Evolutionary conservation across 148 eudicot genomes (phyloP), one percentile per base, ranked within the genome.

Genomic region (Rhododendron ovatum): DNA sequence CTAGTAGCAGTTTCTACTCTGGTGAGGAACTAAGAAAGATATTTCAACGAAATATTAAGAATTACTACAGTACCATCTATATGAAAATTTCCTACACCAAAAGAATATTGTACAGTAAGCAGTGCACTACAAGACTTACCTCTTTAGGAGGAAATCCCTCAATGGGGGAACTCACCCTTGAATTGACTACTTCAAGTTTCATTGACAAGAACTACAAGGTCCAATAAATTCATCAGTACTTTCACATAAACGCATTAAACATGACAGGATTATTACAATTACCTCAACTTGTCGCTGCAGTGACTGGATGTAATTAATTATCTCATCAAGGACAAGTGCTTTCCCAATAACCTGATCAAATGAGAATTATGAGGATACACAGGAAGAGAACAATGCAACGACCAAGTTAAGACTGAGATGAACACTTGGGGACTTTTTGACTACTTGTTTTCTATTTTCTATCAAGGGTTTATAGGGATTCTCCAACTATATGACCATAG

Each of bases 271-370:
- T 53, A 63, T 26, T 1, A 20, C 47, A 83, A 14, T 51, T 91
- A 95, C 98, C 95, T 95, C 98, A 67, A 95, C 98, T 86, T 95
- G 98, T 82, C 87, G 94, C 84, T 95, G 98, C 82, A 94, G 90
- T 35, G 98, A 95, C 81, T 95, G 98, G 88, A 95, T 90, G 86
- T 95, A 95, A 82, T 95, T 95, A 84, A 95, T 95, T 78, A 94
- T 95, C 88, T 95, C 98, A 88, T 95, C 98, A 85, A 95, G 96
- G 73, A 95, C 96, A 73, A 95, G 92, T 71, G 97, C 95, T 90
- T 95, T 95, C 87, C 98, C 98, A 77, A 93, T 94, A 81, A 94
- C 95, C 97, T 95, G 88, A 80, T 26, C 65, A 76, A 67, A 87
- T 30, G 55, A 39, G 81, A 51, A 55, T 76, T 30, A 14, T 35